Evolutionary conservation across 495 filamentous ascomycete species (phyloP), one percentile per base, ranked within the genome.

Genomic region (Penicillium pancosmium): DNA sequence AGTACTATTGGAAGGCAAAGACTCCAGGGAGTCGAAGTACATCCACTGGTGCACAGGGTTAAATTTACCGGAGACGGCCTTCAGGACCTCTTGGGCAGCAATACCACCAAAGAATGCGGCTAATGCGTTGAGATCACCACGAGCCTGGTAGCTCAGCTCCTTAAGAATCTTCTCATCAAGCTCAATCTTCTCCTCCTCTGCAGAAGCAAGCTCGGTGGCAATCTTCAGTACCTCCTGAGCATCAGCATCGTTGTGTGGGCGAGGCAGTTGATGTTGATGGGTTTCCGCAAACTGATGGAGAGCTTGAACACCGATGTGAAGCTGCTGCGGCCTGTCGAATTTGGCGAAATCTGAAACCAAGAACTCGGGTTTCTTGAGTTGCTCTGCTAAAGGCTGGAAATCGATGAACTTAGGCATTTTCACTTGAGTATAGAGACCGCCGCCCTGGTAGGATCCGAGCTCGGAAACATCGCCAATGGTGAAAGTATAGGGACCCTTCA

Each of bases 1-100:
- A 52, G 80, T 78, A 23, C 74, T 78, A 5, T 84, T 88, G 6
- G 84, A 78, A 13, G 95, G 93, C 38, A 99, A 83, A 21, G 94
- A 96, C 77, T 99, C 95, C 46, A 99, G 79, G 7, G 95, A 95
- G 73, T 99, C 94, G 62, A 99, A 94, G 78, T 99, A 99, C 62
- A 98, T 82, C 83, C 88, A 96, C 71, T 98, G 95, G 56, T 89
- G 81, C 57, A 97, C 86, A 5, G 95, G 95, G 61, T 89, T 83
- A 76, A 99, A 99, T 73, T 99, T 99, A 62, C 93, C 94, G 52
- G 95, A 99, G 21, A 99, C 90, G 41, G 93, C 90, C 74, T 99
- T 98, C 51, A 99, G 82, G 18, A 97, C 91, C 69, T 99, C 95
- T 73, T 99, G 95, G 10, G 95, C 95, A 40, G 91, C 88, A 58